phyloP scores from a whole-genome alignment of 2,329 filamentous ascomycete genomes.

The Calonectria honghensis region DNA sequence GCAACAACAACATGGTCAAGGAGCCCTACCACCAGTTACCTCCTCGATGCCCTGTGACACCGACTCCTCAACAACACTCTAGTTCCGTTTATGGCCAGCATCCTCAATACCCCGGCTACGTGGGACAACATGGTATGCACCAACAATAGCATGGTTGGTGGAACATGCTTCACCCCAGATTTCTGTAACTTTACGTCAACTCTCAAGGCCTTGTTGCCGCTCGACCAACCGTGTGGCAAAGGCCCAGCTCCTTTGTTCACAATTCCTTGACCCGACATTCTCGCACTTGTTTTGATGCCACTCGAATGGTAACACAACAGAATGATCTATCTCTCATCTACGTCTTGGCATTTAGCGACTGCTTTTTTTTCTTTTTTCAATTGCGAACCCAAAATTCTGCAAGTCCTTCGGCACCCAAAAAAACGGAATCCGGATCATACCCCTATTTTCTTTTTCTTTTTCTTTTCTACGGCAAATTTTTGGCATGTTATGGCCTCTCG shows the following conservation, averaged over 20 bases:
- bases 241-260: conserved; percentile 38
- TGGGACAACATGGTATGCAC: conserved; percentile 65
- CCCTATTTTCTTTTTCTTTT: conserved; percentile 52
- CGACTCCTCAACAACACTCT: conserved; percentile 71
- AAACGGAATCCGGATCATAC: conserved; percentile 64
- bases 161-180: conserved; percentile 15
- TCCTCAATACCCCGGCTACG: conserved; percentile 61
- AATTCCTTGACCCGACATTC: conserved; percentile 50
- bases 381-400: conserved; percentile 58
- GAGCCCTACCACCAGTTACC: conserved; percentile 68
- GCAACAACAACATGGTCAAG: conserved; percentile 65
- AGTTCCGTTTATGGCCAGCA: conserved; percentile 58
- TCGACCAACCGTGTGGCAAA: conserved; percentile 34
- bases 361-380: conserved; percentile 58
- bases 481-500: conserved; percentile 52
- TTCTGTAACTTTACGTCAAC: conserved; percentile 33
- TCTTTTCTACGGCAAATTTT: conserved; percentile 51
- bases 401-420: conserved; percentile 64
- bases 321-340: conserved; percentile 60
- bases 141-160: conserved; percentile 62
- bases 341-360: conserved; percentile 69
- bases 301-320: conserved; percentile 55
- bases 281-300: conserved; percentile 58
- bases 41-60: conserved; percentile 77
- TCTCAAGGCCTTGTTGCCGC: conserved; percentile 29